Evolutionary conservation across 768 basidiomycete species (phyloP).

Genomic region (Pulveroboletus ravenelii): DNA sequence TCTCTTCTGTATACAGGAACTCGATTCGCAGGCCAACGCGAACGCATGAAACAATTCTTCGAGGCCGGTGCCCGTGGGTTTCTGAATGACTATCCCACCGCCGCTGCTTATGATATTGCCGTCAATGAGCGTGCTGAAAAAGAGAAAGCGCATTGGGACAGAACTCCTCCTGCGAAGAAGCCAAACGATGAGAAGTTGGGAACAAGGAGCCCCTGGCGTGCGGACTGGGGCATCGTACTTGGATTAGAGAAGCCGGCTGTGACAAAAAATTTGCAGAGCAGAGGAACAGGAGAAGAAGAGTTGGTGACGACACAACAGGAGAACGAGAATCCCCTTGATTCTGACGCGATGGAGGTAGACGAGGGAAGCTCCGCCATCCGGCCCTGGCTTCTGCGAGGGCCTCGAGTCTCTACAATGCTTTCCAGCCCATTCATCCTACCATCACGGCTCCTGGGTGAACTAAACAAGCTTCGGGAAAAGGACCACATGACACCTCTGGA

Average conservation of each 20-base stretch:
- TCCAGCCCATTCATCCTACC: constrained; percentile 39
- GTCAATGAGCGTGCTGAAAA: constrained; percentile 44
- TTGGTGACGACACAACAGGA: constrained; percentile 60
- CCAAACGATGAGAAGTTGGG: constrained; percentile 63
- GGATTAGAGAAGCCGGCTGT: constrained; percentile 35
- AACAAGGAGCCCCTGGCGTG: constrained; percentile 65
- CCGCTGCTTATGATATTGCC: constrained; percentile 49
- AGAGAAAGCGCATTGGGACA: constrained; percentile 62
- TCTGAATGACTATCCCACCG: constrained; percentile 74
- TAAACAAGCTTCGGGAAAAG: constrained; percentile 59
- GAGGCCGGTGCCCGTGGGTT: constrained; percentile 75
- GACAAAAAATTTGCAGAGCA: constrained; percentile 1
- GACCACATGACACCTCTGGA: constrained; percentile 43
- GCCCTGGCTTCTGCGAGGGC: constrained; percentile 72
- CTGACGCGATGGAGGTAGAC: constrained; percentile 10
- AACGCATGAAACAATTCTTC: constrained; percentile 74
- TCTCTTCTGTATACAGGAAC: constrained; percentile 82
- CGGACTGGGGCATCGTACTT: constrained; percentile 75
- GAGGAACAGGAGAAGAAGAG: constrained; percentile 26
- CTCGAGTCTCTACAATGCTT: constrained; percentile 44
- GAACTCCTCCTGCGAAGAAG: constrained; percentile 86
- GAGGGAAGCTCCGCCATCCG: constrained; percentile 12
- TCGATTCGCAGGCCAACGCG: constrained; percentile 80
- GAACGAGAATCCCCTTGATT: constrained; percentile 29
- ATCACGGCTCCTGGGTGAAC: constrained; percentile 43